A percentile compares a stretch with the other conserved stretches of the same genome.
These are phyloP conservation scores for Stylosanthes scabra DNA, from an alignment of 331 rosid species.

Conservation along the genomic window DNA sequence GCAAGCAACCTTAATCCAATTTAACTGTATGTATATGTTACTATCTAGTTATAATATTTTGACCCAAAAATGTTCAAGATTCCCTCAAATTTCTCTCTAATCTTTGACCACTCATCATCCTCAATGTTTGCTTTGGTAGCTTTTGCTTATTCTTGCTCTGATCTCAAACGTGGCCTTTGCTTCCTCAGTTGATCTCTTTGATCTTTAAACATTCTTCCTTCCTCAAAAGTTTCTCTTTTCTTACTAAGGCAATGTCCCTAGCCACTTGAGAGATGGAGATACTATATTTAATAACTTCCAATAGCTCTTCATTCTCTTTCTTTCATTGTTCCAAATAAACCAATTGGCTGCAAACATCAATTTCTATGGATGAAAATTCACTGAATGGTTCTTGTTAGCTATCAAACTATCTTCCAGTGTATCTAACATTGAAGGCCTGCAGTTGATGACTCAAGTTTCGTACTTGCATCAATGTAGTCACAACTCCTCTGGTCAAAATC, in stretches of 20 bases:
- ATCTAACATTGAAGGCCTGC: constrained; percentile 19
- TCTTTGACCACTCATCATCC: constrained; percentile 38
- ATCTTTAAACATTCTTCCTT: constrained; percentile 29
- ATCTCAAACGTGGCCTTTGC: constrained; percentile 24
- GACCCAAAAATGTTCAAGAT: constrained; percentile 10
- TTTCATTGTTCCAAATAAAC: constrained; percentile 32
- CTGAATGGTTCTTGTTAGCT: constrained; percentile 37
- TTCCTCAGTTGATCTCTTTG: constrained; percentile 36
- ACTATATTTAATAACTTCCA: constrained; percentile 21
- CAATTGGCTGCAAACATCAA: constrained; percentile 28
- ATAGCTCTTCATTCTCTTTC: constrained; percentile 37
- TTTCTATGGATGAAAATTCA: constrained; percentile 31
- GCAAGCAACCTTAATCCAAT: neutral
- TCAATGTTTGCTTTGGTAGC: constrained; percentile 26
- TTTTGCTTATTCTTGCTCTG: constrained; percentile 30
- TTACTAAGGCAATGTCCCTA: constrained; percentile 22
- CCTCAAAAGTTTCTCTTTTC: constrained; percentile 35
- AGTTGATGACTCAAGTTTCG: constrained; percentile 30
- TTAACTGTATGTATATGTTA: neutral
- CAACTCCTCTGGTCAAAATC: constrained; percentile 38
- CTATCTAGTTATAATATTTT: neutral
- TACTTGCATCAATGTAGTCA: constrained; percentile 43
- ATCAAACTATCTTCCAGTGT: constrained; percentile 33
- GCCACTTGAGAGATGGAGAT: constrained; percentile 7
- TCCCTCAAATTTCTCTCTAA: constrained; percentile 19